phyloP scores from a whole-genome alignment of 2,329 filamentous ascomycete species.

The Cladosporium cucumerinum region DNA sequence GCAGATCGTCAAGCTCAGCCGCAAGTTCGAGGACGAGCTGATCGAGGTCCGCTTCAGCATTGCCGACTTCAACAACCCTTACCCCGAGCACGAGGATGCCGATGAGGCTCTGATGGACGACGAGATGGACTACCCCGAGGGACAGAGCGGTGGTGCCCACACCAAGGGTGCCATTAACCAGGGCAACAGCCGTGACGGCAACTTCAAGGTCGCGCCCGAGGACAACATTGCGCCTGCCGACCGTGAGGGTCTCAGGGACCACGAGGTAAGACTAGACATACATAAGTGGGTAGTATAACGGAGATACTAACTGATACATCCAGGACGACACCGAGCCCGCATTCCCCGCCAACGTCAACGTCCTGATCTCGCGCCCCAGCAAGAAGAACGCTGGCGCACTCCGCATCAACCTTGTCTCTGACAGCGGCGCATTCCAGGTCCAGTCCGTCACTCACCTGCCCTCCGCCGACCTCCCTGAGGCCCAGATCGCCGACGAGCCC shows the following conservation, averaged over 20 bases:
- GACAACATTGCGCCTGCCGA: slow-evolving; percentile 57
- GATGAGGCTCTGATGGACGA: slow-evolving; percentile 42
- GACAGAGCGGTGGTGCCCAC: slow-evolving; percentile 55
- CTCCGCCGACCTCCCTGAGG: slow-evolving; percentile 72
- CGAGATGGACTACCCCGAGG: slow-evolving; percentile 39
- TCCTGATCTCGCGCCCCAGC: slow-evolving; percentile 82
- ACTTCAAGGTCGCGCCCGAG: slow-evolving; percentile 55
- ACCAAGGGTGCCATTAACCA: slow-evolving; percentile 56
- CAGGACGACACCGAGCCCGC: slow-evolving; percentile 15
- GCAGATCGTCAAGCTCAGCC: slow-evolving; percentile 81
- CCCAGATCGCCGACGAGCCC: slow-evolving; percentile 55
- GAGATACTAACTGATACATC: slow-evolving; percentile 37
- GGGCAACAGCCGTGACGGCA: slow-evolving; percentile 48
- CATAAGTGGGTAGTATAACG: neutral
- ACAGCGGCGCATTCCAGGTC: slow-evolving; percentile 81
- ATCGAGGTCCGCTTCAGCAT: slow-evolving; percentile 83
- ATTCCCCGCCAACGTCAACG: slow-evolving; percentile 78
- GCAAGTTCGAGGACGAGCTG: slow-evolving; percentile 81
- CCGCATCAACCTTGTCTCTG: slow-evolving; percentile 78
- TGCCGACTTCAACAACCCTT: slow-evolving; percentile 65
- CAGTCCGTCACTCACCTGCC: slow-evolving; percentile 88
- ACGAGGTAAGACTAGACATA: slow-evolving; percentile 33
- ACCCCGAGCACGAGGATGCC: slow-evolving; percentile 54
- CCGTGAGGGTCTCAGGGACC: slow-evolving; percentile 56
- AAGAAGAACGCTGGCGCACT: slow-evolving; percentile 70